Evolutionary conservation across 2,329 filamentous ascomycete genomes (phyloP).

Genomic region (Sporothrix dimorphospora): DNA sequence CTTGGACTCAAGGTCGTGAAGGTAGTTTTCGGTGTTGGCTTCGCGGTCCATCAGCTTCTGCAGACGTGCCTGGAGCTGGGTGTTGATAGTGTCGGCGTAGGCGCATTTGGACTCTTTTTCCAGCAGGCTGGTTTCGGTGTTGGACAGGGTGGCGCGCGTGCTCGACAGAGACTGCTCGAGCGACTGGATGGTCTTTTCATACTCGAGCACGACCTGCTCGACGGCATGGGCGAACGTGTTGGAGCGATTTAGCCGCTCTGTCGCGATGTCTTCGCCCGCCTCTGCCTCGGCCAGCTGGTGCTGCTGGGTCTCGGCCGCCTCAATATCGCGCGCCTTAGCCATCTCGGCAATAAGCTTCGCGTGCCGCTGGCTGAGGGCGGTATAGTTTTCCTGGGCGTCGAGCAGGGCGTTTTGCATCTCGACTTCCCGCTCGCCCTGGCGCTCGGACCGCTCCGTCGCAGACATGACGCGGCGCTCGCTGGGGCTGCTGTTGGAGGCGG

Average conservation of each 20-base stretch:
- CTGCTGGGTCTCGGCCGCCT: conserved; percentile 60
- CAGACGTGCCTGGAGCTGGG: conserved; percentile 85
- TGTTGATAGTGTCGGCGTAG: conserved; percentile 89
- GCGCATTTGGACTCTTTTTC: conserved; percentile 94
- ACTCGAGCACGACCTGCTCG: conserved; percentile 93
- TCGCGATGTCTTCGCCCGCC: conserved; percentile 73
- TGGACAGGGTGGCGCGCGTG: conserved; percentile 80
- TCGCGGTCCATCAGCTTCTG: conserved; percentile 93
- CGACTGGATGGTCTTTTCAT: conserved; percentile 96
- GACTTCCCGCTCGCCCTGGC: conserved; percentile 79
- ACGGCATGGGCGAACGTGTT: conserved; percentile 96
- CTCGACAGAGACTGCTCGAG: conserved; percentile 89
- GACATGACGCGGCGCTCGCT: conserved; percentile 57
- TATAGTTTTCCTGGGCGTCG: conserved; percentile 94
- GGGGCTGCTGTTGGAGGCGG: conserved; percentile 63
- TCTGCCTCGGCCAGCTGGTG: conserved; percentile 51
- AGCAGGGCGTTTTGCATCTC: conserved; percentile 93
- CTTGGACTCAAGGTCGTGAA: conserved; percentile 87
- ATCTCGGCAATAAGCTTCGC: conserved; percentile 95
- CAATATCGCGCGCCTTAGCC: conserved; percentile 77
- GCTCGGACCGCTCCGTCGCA: conserved; percentile 72
- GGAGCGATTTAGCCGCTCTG: conserved; percentile 88
- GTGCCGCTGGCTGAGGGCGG: conserved; percentile 84
- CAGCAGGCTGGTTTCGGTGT: conserved; percentile 80
- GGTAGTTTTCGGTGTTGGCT: conserved; percentile 85